Conservation (phyloP, 495 filamentous ascomycete species). For the Patellaria atrata region DNA sequence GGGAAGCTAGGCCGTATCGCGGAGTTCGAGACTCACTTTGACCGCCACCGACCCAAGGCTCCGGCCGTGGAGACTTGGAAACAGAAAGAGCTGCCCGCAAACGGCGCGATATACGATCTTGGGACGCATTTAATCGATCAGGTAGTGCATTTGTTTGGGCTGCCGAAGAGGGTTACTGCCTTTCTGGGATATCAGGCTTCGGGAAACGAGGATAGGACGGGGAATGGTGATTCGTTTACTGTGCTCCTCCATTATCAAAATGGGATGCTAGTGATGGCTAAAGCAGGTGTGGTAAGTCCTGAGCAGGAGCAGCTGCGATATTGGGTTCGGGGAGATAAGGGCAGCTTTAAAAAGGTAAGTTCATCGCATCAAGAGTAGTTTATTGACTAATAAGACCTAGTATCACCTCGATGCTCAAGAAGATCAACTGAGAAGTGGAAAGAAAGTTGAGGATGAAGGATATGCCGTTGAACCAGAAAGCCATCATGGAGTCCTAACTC, state of each 20-base stretch:
- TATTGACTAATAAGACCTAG: slow-evolving; percentile 15
- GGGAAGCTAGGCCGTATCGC: slow-evolving; percentile 50
- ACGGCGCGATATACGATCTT: slow-evolving; percentile 67
- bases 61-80: slow-evolving; percentile 50
- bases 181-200: slow-evolving; percentile 51
- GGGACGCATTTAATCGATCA: slow-evolving; percentile 79
- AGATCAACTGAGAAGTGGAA: slow-evolving; percentile 57
- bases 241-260: slow-evolving; percentile 52
- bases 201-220: slow-evolving; percentile 30
- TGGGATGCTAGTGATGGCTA: slow-evolving; percentile 47
- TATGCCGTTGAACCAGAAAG: slow-evolving; percentile 54
- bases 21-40: slow-evolving; percentile 76
- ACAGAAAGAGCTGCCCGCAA: slow-evolving; percentile 48
- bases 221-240: slow-evolving; percentile 55
- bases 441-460: slow-evolving; percentile 44
- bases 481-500: slow-evolving; percentile 34
- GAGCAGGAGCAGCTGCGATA: slow-evolving; percentile 61
- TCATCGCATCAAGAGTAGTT: background rate
- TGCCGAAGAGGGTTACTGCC: slow-evolving; percentile 53
- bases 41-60: slow-evolving; percentile 50
- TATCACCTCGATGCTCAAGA: slow-evolving; percentile 69
- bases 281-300: slow-evolving; percentile 53
- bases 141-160: slow-evolving; percentile 60
- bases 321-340: slow-evolving; percentile 69
- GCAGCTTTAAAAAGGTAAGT: slow-evolving; percentile 58